phyloP scores from a whole-genome alignment of 1,284 basidiomycete genomes.

The Rhodotorula glutinis region DNA sequence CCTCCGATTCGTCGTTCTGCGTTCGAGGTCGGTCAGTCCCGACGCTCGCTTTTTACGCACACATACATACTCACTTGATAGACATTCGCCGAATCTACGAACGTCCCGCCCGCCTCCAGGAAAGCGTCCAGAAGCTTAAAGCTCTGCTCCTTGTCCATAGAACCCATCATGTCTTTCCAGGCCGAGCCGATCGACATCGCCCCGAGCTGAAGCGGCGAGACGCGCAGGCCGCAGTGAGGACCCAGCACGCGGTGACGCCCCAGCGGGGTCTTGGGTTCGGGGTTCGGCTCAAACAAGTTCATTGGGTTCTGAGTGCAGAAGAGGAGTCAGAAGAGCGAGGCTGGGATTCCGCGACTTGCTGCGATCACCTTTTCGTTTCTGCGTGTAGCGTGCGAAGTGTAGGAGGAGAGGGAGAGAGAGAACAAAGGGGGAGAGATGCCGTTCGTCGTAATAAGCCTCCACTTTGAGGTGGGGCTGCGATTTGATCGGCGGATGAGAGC shows the following conservation, averaged over 20 bases:
- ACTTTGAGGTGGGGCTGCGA: too few relatives aligned
- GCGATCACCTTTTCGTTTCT: too few relatives aligned
- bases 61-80: constrained; percentile 3
- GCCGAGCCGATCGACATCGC: constrained; percentile 5
- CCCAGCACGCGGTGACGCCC: constrained; percentile 52
- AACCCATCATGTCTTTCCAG: constrained; percentile 41
- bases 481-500: too few relatives aligned
- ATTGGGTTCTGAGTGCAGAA: background rate
- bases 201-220: constrained; percentile 55
- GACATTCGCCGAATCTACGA: constrained; percentile 43
- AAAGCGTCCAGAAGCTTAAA: constrained; percentile 57
- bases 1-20: constrained; percentile 55
- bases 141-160: constrained; percentile 53
- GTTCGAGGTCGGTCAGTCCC: too few relatives aligned
- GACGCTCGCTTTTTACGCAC: too few relatives aligned
- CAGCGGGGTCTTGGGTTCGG: constrained; percentile 44
- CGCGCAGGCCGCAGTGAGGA: constrained; percentile 52
- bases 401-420: too few relatives aligned
- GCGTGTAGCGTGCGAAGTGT: too few relatives aligned
- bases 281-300: constrained; percentile 21
- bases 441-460: too few relatives aligned
- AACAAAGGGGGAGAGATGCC: too few relatives aligned
- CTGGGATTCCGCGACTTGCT: background rate
- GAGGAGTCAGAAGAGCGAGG: background rate
- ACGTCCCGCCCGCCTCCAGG: constrained; percentile 47